Conservation (phyloP, 2,329 filamentous ascomycete species). For the Thielaviopsis ethacetica region DNA sequence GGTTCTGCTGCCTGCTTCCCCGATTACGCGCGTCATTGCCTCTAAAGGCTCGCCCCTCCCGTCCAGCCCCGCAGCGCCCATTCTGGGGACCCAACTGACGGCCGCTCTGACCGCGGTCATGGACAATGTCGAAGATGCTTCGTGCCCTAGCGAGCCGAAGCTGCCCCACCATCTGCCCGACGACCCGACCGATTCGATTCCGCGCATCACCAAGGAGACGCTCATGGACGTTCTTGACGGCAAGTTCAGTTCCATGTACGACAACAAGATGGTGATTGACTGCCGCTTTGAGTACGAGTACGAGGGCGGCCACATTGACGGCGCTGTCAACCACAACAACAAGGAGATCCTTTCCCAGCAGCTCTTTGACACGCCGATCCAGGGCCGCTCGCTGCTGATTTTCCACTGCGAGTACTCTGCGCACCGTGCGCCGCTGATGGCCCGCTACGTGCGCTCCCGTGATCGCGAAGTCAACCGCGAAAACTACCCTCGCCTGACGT, state of each 20-base stretch:
- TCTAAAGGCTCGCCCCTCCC: neutral
- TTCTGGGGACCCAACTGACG: conserved; percentile 24
- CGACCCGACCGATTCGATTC: conserved; percentile 70
- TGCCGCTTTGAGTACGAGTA: conserved; percentile 99
- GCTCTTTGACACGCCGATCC: conserved; percentile 54
- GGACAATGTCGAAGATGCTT: conserved; percentile 53
- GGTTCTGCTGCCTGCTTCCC: conserved; percentile 13
- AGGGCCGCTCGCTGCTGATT: conserved; percentile 63
- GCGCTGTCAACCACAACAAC: conserved; percentile 91
- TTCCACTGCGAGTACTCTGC: conserved; percentile 98
- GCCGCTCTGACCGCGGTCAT: conserved; percentile 39
- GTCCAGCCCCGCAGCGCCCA: neutral
- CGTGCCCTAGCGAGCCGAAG: conserved; percentile 42
- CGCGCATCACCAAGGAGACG: conserved; percentile 68
- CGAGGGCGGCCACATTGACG: conserved; percentile 85
- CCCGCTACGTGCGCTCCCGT: conserved; percentile 76
- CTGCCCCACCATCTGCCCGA: conserved; percentile 75
- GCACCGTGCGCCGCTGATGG: conserved; percentile 91
- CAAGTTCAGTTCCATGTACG: conserved; percentile 58
- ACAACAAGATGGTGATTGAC: conserved; percentile 77
- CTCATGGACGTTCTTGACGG: conserved; percentile 79
- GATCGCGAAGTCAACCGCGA: conserved; percentile 77
- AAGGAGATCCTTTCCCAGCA: conserved; percentile 71
- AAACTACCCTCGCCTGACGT: conserved; percentile 76
- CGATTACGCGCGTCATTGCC: neutral